A percentile compares a stretch with the other conserved stretches of the same genome.
Conservation (phyloP, 192 early-diverging fungal species). For the Gryganskiella cystojenkinii region DNA sequence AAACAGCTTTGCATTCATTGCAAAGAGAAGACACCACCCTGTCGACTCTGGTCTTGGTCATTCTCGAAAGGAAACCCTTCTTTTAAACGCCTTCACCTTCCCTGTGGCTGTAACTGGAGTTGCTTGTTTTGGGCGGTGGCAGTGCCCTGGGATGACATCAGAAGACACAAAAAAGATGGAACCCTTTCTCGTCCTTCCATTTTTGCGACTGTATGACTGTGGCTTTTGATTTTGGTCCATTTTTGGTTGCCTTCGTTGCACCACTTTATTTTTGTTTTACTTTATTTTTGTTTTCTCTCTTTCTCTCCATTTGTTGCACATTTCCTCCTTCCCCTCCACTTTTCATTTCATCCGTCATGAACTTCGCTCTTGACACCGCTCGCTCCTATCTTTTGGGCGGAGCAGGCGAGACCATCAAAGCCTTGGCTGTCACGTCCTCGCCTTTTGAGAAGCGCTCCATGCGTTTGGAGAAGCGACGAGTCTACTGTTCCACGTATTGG, state of each 20-base stretch:
- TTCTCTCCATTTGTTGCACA: conserved; percentile 1
- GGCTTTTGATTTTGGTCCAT: background rate
- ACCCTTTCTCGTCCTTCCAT: background rate
- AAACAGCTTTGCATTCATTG: no score
- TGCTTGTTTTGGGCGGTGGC: no score
- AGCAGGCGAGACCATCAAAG: background rate
- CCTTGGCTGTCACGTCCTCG: background rate
- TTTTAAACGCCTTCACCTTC: no score
- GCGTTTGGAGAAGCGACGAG: conserved; percentile 36
- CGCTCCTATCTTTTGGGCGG: conserved; percentile 15
- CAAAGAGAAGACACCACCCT: no score
- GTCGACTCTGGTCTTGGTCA: no score
- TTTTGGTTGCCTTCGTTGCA: background rate
- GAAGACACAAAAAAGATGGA: no score
- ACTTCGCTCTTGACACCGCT: background rate
- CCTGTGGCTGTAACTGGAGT: no score
- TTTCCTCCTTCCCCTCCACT: background rate
- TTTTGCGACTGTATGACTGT: background rate
- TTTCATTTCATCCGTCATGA: background rate
- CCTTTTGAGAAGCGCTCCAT: conserved; percentile 26
- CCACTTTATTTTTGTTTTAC: conserved; percentile 1
- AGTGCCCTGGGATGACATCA: no score
- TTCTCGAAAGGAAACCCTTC: no score
- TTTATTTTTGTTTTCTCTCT: background rate
- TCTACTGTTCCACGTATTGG: conserved; percentile 1